These are phyloP conservation scores for Pythium sukuiense DNA, from an alignment of 352 stramenopile genomes.

Conservation along the genomic window DNA sequence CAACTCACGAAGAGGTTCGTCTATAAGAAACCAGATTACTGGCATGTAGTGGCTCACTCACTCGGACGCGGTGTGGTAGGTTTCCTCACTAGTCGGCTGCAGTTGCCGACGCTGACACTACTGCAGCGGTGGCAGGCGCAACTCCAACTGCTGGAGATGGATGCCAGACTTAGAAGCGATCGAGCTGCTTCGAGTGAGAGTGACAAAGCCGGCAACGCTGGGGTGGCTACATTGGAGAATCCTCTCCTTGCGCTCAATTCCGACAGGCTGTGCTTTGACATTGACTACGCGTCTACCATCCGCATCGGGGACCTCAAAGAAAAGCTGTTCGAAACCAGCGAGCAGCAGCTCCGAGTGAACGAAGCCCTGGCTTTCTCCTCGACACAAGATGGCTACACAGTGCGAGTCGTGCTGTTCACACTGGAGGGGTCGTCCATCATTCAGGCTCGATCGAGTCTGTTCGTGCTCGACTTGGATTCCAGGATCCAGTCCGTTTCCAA, in stretches of 20 bases:
- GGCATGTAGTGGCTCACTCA: neutral
- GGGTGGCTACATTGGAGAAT: slow-evolving; percentile 5
- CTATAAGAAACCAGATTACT: too few relatives aligned
- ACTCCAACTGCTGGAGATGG: slow-evolving; percentile 37
- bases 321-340: slow-evolving; percentile 33
- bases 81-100: slow-evolving; percentile 45
- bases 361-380: slow-evolving; percentile 61
- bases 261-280: slow-evolving; percentile 46
- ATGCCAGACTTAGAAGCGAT: neutral
- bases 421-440: neutral
- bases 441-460: slow-evolving; percentile 31
- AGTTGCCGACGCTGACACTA: slow-evolving; percentile 20
- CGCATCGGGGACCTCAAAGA: slow-evolving; percentile 32
- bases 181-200: neutral
- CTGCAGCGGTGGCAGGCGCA: slow-evolving; percentile 45
- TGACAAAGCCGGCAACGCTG: neutral
- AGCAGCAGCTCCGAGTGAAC: neutral
- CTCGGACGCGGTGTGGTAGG: slow-evolving; percentile 25
- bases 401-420: slow-evolving; percentile 35
- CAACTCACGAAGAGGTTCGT: slow-evolving; percentile 36
- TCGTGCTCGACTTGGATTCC: slow-evolving; percentile 24
- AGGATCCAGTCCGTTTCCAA: slow-evolving; percentile 6
- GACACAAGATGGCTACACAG: slow-evolving; percentile 27
- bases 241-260: neutral
- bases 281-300: slow-evolving; percentile 36